Evolutionary conservation across 2,329 filamentous ascomycete species (phyloP).

Genomic region (Lojkania enalia): DNA sequence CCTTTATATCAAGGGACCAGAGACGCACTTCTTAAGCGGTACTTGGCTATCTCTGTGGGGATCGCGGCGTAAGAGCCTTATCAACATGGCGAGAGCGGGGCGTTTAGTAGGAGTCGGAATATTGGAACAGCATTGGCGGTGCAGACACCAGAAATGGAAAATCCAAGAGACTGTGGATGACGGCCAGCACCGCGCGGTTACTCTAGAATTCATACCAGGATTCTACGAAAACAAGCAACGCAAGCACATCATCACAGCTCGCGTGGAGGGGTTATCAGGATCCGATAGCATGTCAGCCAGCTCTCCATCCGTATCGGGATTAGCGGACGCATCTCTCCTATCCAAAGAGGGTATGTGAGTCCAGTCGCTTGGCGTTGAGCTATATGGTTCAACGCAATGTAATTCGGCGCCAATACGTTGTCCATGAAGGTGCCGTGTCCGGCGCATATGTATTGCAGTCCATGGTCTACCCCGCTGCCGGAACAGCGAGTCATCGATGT

Average conservation of each 20-base stretch:
- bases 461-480: constrained; percentile 20
- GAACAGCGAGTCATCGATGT: background rate
- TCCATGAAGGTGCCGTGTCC: background rate
- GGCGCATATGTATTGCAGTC: constrained; percentile 4
- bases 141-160: constrained; percentile 11
- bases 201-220: constrained; percentile 6
- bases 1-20: constrained; percentile 8
- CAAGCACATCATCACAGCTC: constrained; percentile 22
- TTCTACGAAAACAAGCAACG: constrained; percentile 8
- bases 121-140: constrained; percentile 11
- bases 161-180: constrained; percentile 11
- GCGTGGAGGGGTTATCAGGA: constrained; percentile 28
- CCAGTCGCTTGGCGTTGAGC: constrained; percentile 27
- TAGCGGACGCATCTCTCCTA: constrained; percentile 22
- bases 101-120: constrained; percentile 11
- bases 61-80: constrained; percentile 16
- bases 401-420: constrained; percentile 6
- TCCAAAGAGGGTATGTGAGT: constrained; percentile 38
- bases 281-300: constrained; percentile 17
- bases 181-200: constrained; percentile 11
- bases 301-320: constrained; percentile 23
- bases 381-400: constrained; percentile 6
- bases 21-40: constrained; percentile 3
- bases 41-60: constrained; percentile 5
- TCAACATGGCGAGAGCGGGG: constrained; percentile 22